phyloP scores from a whole-genome alignment of 2,329 filamentous ascomycete genomes.

The Alternaria incomplexa region DNA sequence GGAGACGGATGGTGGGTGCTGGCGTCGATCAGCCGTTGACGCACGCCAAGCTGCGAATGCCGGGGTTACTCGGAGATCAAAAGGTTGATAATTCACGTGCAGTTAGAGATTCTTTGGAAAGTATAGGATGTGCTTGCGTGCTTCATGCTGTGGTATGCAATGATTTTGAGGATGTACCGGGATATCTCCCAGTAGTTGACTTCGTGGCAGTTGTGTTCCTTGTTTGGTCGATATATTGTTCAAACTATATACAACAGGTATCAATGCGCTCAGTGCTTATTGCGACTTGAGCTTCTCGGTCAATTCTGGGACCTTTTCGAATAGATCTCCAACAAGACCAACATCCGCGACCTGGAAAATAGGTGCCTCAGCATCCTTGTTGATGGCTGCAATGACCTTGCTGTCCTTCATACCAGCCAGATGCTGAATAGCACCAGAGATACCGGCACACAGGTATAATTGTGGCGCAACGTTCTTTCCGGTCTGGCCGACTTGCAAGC shows the following conservation, averaged over 20 bases:
- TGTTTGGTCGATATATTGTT: background rate
- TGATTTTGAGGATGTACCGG: background rate
- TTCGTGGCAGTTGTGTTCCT: background rate
- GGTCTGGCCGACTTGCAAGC: constrained; percentile 95
- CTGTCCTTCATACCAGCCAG: constrained; percentile 99
- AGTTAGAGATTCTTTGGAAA: background rate
- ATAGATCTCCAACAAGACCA: constrained; percentile 87
- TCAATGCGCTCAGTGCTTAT: constrained; percentile 17
- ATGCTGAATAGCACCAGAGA: constrained; percentile 97
- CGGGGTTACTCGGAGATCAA: background rate
- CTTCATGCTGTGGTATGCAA: background rate
- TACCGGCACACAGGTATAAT: constrained; percentile 92
- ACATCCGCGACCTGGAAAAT: constrained; percentile 99
- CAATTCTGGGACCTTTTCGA: constrained; percentile 93
- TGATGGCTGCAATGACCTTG: constrained; percentile 98
- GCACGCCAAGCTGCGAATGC: constrained; percentile 15
- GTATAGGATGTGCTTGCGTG: background rate
- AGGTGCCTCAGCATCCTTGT: constrained; percentile 95
- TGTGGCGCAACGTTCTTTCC: constrained; percentile 98
- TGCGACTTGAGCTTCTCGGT: constrained; percentile 85
- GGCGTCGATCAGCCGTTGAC: constrained; percentile 19
- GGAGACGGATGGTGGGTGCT: constrained; percentile 11
- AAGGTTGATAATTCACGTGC: background rate
- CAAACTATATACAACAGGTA: constrained; percentile 16
- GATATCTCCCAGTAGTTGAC: background rate